Percentiles rank a stretch among this genome's conserved stretches.
Evolutionary conservation across 768 basidiomycete genomes (phyloP).

Genomic region (Hygrophorus russula): DNA sequence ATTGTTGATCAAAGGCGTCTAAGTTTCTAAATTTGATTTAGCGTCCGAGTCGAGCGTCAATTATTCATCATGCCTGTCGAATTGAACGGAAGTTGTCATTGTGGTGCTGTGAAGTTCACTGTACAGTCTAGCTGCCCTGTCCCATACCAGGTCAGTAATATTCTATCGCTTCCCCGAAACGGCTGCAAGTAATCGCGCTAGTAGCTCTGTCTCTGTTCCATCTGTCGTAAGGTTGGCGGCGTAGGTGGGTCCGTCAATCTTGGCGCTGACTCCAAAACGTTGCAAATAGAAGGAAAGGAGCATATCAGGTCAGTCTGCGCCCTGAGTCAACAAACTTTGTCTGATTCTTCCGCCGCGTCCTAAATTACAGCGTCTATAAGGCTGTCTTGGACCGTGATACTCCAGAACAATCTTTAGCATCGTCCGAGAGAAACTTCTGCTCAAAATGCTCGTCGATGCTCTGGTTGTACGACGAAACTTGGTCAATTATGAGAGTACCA

Average conservation of each 20-base stretch:
- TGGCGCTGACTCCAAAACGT: slow-evolving; percentile 39
- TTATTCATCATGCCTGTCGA: slow-evolving; percentile 49
- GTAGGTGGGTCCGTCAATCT: slow-evolving; percentile 56
- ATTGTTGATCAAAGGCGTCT: too few relatives aligned
- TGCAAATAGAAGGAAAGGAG: slow-evolving; percentile 44
- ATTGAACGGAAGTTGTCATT: slow-evolving; percentile 45
- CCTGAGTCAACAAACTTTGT: background rate
- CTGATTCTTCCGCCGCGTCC: background rate
- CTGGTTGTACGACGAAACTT: slow-evolving; percentile 47
- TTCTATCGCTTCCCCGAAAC: background rate
- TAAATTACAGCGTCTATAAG: slow-evolving; percentile 39
- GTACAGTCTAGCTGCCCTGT: slow-evolving; percentile 45
- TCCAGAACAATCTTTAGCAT: slow-evolving; percentile 29
- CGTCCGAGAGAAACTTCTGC: slow-evolving; percentile 56
- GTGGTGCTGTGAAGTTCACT: slow-evolving; percentile 36
- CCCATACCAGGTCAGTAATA: slow-evolving; percentile 43
- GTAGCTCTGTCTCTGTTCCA: slow-evolving; percentile 55
- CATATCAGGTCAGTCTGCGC: slow-evolving; percentile 31
- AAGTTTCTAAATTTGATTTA: too few relatives aligned
- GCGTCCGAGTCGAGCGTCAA: too few relatives aligned
- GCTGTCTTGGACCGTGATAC: slow-evolving; percentile 51
- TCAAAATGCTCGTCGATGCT: slow-evolving; percentile 54
- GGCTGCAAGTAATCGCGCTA: background rate
- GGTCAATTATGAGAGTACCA: slow-evolving; percentile 23
- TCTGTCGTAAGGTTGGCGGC: slow-evolving; percentile 64